Percentiles rank a stretch among this genome's conserved stretches.
These are phyloP conservation scores for Auriscalpium orientale DNA, from an alignment of 768 basidiomycete species.

Conservation along the genomic window DNA sequence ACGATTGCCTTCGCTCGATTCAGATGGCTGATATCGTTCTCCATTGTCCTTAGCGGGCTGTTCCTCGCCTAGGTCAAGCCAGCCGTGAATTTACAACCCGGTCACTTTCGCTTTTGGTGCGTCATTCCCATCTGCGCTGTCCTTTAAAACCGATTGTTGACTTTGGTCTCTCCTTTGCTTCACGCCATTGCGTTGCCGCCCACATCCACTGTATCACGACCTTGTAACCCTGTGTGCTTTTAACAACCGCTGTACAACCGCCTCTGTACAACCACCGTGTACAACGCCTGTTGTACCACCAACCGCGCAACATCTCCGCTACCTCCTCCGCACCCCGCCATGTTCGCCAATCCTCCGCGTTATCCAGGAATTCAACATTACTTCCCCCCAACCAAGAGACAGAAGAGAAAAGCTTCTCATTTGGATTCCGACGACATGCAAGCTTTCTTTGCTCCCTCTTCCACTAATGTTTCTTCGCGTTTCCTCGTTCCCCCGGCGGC, in stretches of 20 bases:
- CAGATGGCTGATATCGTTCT: background rate
- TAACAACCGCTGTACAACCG: background rate
- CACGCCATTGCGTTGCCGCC: background rate
- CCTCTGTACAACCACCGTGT: background rate
- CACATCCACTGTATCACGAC: background rate
- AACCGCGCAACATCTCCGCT: background rate
- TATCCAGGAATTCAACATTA: constrained; percentile 29
- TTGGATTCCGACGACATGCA: constrained; percentile 38
- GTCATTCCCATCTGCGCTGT: background rate
- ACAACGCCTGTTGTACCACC: background rate
- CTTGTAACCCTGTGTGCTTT: background rate
- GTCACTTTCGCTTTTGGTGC: background rate
- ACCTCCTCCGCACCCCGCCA: background rate
- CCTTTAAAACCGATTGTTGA: background rate
- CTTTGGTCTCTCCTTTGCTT: background rate
- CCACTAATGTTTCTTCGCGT: constrained; percentile 30
- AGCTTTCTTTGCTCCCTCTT: constrained; percentile 40
- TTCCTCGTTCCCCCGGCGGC: constrained; percentile 34
- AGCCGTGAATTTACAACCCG: background rate
- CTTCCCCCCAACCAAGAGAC: background rate
- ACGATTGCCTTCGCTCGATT: background rate
- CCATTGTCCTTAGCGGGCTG: constrained; percentile 1
- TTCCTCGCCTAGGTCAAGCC: background rate
- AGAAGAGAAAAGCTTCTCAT: constrained; percentile 10
- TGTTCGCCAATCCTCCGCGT: constrained; percentile 27